Conservation (phyloP, 768 basidiomycete species). For the Hemileccinum rubropunctum region DNA sequence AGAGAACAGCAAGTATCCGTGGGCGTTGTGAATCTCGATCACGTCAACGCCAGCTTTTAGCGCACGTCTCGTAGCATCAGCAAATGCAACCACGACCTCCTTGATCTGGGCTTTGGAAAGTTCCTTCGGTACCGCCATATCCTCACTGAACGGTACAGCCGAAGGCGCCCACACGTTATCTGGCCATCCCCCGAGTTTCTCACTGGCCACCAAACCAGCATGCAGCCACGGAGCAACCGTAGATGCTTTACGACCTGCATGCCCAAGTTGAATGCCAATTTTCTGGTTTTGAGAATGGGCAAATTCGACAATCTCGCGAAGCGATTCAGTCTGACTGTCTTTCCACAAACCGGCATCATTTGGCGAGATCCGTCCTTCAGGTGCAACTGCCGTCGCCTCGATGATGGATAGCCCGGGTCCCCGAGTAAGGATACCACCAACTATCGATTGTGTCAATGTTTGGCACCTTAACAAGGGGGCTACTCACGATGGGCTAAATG, state of each 20-base stretch:
- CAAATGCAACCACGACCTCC: slow-evolving; percentile 54
- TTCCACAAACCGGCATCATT: slow-evolving; percentile 67
- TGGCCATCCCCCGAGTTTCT: slow-evolving; percentile 48
- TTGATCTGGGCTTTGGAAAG: slow-evolving; percentile 57
- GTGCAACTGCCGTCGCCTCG: slow-evolving; percentile 65
- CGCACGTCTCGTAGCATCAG: slow-evolving; percentile 47
- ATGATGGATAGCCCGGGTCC: slow-evolving; percentile 57
- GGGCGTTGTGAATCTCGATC: slow-evolving; percentile 62
- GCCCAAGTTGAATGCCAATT: slow-evolving; percentile 72
- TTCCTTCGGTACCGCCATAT: slow-evolving; percentile 52
- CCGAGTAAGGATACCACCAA: slow-evolving; percentile 42
- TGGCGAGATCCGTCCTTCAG: slow-evolving; percentile 64
- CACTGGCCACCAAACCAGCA: slow-evolving; percentile 32
- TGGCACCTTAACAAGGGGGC: neutral
- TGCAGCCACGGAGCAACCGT: slow-evolving; percentile 61
- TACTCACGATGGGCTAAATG: slow-evolving; percentile 47
- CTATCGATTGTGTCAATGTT: slow-evolving; percentile 23
- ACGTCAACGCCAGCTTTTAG: slow-evolving; percentile 58
- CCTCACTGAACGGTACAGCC: slow-evolving; percentile 40
- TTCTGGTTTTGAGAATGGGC: slow-evolving; percentile 70
- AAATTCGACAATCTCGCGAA: slow-evolving; percentile 59
- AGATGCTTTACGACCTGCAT: slow-evolving; percentile 76
- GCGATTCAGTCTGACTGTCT: slow-evolving; percentile 49
- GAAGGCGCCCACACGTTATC: slow-evolving; percentile 59
- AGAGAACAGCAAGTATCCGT: slow-evolving; percentile 55